A percentile compares a stretch with the other conserved stretches of the same genome.
Conservation (phyloP, 305 asterid genomes). For the Stenogyne calaminthoides region DNA sequence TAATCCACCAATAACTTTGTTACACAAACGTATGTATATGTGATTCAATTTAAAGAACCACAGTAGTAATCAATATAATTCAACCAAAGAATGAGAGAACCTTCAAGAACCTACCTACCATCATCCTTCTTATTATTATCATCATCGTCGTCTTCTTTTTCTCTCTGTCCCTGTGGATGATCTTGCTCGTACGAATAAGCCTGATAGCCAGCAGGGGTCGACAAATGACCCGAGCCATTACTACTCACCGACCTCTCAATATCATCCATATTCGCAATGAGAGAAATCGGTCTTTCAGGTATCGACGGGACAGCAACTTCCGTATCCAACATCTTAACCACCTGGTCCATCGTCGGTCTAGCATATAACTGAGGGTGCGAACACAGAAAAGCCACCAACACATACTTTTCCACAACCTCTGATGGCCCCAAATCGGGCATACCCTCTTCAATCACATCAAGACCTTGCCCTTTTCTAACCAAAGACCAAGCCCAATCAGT, state of each 20-base stretch:
- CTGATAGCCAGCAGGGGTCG: conserved; percentile 52
- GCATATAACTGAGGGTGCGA: conserved; percentile 64
- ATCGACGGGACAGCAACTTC: conserved; percentile 47
- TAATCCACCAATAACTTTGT: neutral
- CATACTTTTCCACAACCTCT: conserved; percentile 56
- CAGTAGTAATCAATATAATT: neutral
- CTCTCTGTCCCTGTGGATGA: neutral
- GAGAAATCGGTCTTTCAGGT: conserved; percentile 61
- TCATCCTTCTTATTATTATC: too few relatives aligned
- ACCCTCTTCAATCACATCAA: conserved; percentile 48
- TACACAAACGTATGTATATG: neutral
- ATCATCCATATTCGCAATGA: conserved; percentile 50
- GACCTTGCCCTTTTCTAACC: conserved; percentile 48
- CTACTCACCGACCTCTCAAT: conserved; percentile 57
- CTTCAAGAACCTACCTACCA: conserved; percentile 24
- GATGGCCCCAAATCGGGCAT: conserved; percentile 48
- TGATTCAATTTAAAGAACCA: conserved; percentile 16
- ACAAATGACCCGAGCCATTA: conserved; percentile 51
- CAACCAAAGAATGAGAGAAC: conserved; percentile 19
- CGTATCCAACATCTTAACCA: conserved; percentile 56
- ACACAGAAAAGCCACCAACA: conserved; percentile 58
- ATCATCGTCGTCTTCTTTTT: neutral
- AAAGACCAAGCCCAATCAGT: conserved; percentile 68
- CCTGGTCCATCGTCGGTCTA: conserved; percentile 66
- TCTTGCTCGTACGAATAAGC: conserved; percentile 32